Conservation (phyloP, 805 yeast species). For the Alloascoidea africana region DNA sequence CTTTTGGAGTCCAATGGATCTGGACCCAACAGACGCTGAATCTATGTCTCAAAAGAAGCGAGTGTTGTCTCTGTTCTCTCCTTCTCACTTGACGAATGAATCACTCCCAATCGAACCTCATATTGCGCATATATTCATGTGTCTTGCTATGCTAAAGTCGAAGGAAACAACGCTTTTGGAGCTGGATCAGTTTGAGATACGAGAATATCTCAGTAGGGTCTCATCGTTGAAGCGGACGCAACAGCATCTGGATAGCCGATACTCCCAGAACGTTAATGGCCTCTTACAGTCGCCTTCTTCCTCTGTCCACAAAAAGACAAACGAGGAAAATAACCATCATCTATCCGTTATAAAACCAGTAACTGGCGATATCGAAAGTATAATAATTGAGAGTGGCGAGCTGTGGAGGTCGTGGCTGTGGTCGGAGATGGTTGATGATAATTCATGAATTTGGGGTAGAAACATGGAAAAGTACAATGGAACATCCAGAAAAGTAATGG, state of each 20-base stretch:
- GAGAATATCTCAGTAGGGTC: conserved; percentile 48
- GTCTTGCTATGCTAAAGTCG: conserved; percentile 66
- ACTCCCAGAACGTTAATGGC: conserved; percentile 5
- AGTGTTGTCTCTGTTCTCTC: not conserved
- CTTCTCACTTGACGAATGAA: not conserved
- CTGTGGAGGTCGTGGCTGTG: conserved; percentile 77
- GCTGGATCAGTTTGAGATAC: conserved; percentile 79
- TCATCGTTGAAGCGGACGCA: conserved; percentile 17
- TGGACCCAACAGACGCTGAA: conserved; percentile 9
- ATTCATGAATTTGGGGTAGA: no score
- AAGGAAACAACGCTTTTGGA: conserved; percentile 68
- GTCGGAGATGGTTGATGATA: conserved; percentile 34
- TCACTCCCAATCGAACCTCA: conserved; percentile 24
- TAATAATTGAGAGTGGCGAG: conserved; percentile 70
- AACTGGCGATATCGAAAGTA: conserved; percentile 53
- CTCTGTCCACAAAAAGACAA: conserved; percentile 1
- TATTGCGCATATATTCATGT: conserved; percentile 57
- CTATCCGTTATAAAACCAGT: conserved; percentile 25
- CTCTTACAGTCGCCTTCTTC: conserved; percentile 7
- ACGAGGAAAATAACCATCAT: conserved; percentile 7
- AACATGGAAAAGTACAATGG: no score
- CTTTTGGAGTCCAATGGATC: conserved; percentile 36
- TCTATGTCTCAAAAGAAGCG: not conserved
- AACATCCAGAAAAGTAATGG: no score
- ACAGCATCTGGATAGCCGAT: conserved; percentile 10